Conservation (phyloP, 345 rosid genomes). For the Populus tremula region DNA sequence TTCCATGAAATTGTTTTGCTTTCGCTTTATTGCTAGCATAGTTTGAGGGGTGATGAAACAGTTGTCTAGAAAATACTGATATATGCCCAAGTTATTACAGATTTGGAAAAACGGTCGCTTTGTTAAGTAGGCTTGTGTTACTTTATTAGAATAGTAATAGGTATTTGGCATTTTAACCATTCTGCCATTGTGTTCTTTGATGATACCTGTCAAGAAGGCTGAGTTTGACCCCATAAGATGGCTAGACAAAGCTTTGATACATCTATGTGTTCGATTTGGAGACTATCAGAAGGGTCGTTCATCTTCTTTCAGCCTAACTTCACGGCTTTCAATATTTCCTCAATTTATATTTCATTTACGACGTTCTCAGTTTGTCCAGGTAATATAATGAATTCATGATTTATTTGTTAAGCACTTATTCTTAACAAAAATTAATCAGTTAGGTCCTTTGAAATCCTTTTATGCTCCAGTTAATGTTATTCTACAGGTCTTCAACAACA, state of each 20-base stretch:
- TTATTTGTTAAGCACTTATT: background rate
- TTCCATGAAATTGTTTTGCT: background rate
- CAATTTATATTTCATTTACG: conserved; percentile 88
- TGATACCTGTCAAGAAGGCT: conserved; percentile 45
- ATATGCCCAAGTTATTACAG: background rate
- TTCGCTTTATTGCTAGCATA: background rate
- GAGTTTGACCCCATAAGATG: conserved; percentile 93
- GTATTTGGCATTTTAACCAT: background rate
- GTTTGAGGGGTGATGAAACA: background rate
- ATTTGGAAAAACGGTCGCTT: background rate
- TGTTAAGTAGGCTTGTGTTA: background rate
- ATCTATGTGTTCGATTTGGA: conserved; percentile 79
- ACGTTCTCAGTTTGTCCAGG: conserved; percentile 98
- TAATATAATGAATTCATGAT: conserved; percentile 11
- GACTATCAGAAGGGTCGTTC: conserved; percentile 81
- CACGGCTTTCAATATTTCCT: conserved; percentile 80
- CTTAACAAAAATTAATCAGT: background rate
- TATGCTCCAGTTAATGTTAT: background rate
- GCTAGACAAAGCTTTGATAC: conserved; percentile 85
- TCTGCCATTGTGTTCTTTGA: background rate
- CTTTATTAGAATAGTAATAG: too few relatives aligned
- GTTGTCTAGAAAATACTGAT: background rate
- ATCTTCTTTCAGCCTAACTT: conserved; percentile 73
- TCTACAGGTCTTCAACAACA: conserved; percentile 88
- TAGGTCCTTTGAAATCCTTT: background rate